Evolutionary conservation across 2,329 filamentous ascomycete genomes (phyloP), one percentile per base, ranked within the genome.

Genomic region (Colletotrichum sp.): DNA sequence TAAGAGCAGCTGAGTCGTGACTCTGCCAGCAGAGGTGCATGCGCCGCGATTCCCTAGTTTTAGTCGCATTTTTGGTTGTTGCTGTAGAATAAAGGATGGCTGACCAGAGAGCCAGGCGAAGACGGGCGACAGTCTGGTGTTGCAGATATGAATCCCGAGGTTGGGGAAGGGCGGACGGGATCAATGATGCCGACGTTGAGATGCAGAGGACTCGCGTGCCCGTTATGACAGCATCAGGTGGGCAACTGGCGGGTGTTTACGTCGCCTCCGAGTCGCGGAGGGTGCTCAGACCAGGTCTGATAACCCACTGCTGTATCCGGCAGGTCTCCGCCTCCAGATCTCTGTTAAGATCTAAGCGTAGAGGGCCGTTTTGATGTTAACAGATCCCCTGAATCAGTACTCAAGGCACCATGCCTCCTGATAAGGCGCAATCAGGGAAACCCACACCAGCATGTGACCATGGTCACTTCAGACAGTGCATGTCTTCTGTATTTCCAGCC

Each of bases 1-100:
- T 77, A 95, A 85, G 75, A 95, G 85, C 64, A 94, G 83, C 58
- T 88, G 87, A 70, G 92, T 90, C 16, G 93, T 93, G 79, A 94
- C 90, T 85, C 90, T 90, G 84, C 89, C 89, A 71, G 90, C 87
- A 80, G 93, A 94, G 79, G 83, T 85, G 85, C 90, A 92, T 75
- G 61, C 66, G 57, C 65, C 66, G 24, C 34, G 64, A 30, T 30
- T 57, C 65, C 58, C 52, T n/a, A 73, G 38, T 67, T 60, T 71
- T 21, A 74, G 16, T 26, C 43, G 74, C 74, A 75, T 75, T 18
- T 36, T 38, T 60, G 30, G 26, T 24, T 7, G 30, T 16, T 63
- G 16, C 24, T 36, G 21, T 61, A 21, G 58, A 36, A 15, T n/a
- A 8, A 2, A n/a, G 12, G 16, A 30, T 24, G 32, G 7, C 8